Base-by-base conservation (phyloP, 2,329 filamentous ascomycete species). In the Apiospora aurea region DNA sequence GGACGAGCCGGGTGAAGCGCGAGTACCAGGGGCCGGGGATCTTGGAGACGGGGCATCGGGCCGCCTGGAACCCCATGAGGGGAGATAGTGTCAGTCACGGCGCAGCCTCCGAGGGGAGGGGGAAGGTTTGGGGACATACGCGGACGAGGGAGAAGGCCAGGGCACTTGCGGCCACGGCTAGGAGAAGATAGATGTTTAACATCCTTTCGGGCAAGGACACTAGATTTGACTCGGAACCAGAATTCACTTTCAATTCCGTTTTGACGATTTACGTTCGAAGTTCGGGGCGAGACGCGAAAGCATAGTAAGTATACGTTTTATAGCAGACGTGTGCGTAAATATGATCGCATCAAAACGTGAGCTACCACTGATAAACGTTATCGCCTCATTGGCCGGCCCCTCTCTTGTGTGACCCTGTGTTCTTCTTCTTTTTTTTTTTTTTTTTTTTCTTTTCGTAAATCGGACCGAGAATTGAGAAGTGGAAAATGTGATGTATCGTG, bases 1-100 rank as follows among this genome's bases (percentile, higher is more conserved):
- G 43, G 0, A 66, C 66, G 1, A 71, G 16, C 8, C 67, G 41
- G 2, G 72, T 74, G 13, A 49, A 74, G 24, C 49, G 70, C 7
- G 69, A 67, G 41, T 70, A 38, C 67, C 67, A 72, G 4, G 71
- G 71, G 11, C 72, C 72, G 0, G 72, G 72, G 10, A 73, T 14
- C 21, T 51, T 46, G 11, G 70, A 29, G 8, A 69, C n/a, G 2
- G 67, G 67, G 29, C 53, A 61, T 61, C 16, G 2, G 0, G 29
- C 2, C 14, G 16, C 16, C 53, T 61, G 29, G 10, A 61, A 21
- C 10, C 26, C 41, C 18, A 8, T 29, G 53, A 6, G 26, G 29
- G 18, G 1, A 21, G 10, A 38, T 6, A 61, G 6, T 1, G 10
- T 34, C 24, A 16, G 26, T 38, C 18, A 38, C 8, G 14, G 4